A percentile compares a stretch with the other conserved stretches of the same genome.
phyloP scores from a whole-genome alignment of 1,284 basidiomycete species.

The Ustilago crameri region DNA sequence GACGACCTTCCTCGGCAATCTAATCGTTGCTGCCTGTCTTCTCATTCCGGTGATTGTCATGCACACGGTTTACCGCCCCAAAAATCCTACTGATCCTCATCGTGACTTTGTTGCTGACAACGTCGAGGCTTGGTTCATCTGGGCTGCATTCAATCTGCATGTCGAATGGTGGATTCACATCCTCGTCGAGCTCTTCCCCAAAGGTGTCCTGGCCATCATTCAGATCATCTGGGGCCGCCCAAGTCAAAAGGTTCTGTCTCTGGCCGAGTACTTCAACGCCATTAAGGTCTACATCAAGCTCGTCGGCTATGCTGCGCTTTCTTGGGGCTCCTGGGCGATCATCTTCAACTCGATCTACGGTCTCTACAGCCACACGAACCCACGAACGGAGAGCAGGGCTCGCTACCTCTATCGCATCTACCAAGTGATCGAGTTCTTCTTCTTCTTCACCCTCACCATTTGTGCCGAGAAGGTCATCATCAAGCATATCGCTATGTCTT shows the following conservation, averaged over 20 bases:
- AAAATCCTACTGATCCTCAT: constrained; percentile 33
- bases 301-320: constrained; percentile 60
- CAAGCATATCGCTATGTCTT: constrained; percentile 69
- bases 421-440: constrained; percentile 65
- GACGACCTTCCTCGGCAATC: constrained; percentile 62
- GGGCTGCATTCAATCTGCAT: constrained; percentile 65
- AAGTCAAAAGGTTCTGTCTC: constrained; percentile 49
- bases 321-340: constrained; percentile 65
- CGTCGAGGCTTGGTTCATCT: constrained; percentile 65
- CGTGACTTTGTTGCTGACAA: constrained; percentile 61
- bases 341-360: constrained; percentile 62
- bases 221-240: constrained; percentile 59
- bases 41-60: constrained; percentile 60
- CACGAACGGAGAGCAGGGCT: constrained; percentile 38
- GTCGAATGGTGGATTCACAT: constrained; percentile 65
- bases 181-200: constrained; percentile 61
- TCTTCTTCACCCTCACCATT: constrained; percentile 64
- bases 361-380: constrained; percentile 53
- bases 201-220: constrained; percentile 46
- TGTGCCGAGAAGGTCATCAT: constrained; percentile 62
- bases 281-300: constrained; percentile 63
- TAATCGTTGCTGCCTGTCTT: constrained; percentile 55
- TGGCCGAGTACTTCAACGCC: constrained; percentile 60
- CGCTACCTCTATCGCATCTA: constrained; percentile 62
- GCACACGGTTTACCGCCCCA: constrained; percentile 56